A percentile compares a stretch with the other conserved stretches of the same genome.
Conservation (phyloP, 306 rosid species). For the Lathyrus aphaca region DNA sequence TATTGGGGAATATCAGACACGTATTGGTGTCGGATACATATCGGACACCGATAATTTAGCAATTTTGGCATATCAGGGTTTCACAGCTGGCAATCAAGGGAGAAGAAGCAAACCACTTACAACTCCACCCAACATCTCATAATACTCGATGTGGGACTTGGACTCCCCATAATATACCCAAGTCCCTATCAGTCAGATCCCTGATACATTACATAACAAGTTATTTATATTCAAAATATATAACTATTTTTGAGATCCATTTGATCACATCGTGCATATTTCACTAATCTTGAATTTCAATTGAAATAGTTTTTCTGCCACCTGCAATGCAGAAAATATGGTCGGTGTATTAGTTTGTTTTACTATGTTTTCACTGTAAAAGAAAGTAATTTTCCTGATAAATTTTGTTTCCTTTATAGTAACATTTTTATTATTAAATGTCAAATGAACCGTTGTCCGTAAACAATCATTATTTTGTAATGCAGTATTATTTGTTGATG, state of each 20-base stretch:
- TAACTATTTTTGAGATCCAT: background rate
- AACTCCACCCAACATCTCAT: background rate
- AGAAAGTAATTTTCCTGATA: constrained; percentile 17
- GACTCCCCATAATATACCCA: background rate
- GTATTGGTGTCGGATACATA: background rate
- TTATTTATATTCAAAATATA: background rate
- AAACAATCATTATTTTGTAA: constrained; percentile 16
- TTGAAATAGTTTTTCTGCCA: constrained; percentile 15
- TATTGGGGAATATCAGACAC: background rate
- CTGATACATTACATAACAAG: background rate
- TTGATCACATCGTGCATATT: constrained; percentile 17
- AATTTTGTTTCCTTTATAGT: constrained; percentile 5
- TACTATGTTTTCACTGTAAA: constrained; percentile 9
- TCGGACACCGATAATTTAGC: background rate
- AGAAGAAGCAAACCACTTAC: background rate
- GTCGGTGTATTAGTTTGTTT: constrained; percentile 20
- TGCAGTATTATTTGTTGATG: constrained; percentile 17
- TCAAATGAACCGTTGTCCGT: constrained; percentile 14
- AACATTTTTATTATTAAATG: constrained; percentile 1
- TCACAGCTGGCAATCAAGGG: background rate
- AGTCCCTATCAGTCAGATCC: background rate
- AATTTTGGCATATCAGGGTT: background rate
- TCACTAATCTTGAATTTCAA: constrained; percentile 3
- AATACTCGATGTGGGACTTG: background rate
- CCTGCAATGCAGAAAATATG: constrained; percentile 7